Conservation (phyloP, 2,329 filamentous ascomycete genomes). For the Botrytis sinoallii region DNA sequence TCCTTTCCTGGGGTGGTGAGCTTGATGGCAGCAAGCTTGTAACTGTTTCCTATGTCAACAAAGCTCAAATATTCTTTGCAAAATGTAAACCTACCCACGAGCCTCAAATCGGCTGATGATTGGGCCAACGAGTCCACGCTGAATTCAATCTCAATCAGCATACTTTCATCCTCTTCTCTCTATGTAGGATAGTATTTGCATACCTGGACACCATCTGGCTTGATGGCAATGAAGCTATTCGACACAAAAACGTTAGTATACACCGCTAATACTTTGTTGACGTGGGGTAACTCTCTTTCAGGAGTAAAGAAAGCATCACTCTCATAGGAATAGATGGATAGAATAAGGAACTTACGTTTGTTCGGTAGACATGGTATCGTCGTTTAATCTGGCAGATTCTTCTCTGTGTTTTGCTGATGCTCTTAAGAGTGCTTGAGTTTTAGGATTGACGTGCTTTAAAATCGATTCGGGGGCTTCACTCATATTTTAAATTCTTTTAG, state of each 20-base stretch:
- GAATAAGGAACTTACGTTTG: slow-evolving; percentile 64
- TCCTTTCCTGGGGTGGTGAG: slow-evolving; percentile 82
- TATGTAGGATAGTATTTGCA: slow-evolving; percentile 30
- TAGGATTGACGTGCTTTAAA: slow-evolving; percentile 46
- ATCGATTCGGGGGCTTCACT: slow-evolving; percentile 39
- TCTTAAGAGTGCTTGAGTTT: slow-evolving; percentile 45
- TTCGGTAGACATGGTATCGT: slow-evolving; percentile 64
- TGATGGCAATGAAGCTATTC: slow-evolving; percentile 97
- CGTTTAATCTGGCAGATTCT: slow-evolving; percentile 37
- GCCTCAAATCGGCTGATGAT: slow-evolving; percentile 98
- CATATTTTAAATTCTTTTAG: slow-evolving; percentile 26
- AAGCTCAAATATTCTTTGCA: not conserved
- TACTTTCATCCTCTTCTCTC: not conserved
- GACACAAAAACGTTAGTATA: slow-evolving; percentile 31
- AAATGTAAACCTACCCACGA: slow-evolving; percentile 66
- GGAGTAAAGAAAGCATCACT: not conserved
- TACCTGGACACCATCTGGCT: slow-evolving; percentile 99
- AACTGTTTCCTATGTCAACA: slow-evolving; percentile 54
- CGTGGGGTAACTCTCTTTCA: slow-evolving; percentile 7
- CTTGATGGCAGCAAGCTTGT: slow-evolving; percentile 99
- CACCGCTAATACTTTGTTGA: slow-evolving; percentile 27
- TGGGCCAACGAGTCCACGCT: slow-evolving; percentile 96
- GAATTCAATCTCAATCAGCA: slow-evolving; percentile 29
- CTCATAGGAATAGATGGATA: not conserved
- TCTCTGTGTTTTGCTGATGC: slow-evolving; percentile 37